These are phyloP conservation scores for Fusarium hainanense DNA, from an alignment of 2,329 filamentous ascomycete species.

Conservation along the genomic window DNA sequence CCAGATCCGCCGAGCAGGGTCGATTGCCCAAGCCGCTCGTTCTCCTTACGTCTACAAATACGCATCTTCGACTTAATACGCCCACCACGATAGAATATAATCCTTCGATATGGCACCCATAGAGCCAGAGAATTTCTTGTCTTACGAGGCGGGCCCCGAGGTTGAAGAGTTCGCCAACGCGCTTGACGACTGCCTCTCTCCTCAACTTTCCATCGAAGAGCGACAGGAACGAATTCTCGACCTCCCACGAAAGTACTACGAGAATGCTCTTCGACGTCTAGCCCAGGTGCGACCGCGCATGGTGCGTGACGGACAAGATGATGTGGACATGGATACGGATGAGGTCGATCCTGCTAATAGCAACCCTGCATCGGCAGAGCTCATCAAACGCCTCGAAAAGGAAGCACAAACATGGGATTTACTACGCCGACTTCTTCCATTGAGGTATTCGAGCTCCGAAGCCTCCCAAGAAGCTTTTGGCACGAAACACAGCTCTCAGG, in stretches of 20 bases:
- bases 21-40: constrained; percentile 27
- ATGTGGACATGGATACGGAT: constrained; percentile 68
- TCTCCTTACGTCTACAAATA: not conserved
- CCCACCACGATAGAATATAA: not conserved
- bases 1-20: constrained; percentile 44
- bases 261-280: constrained; percentile 58
- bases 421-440: constrained; percentile 76
- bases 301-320: constrained; percentile 53
- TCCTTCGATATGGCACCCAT: constrained; percentile 32
- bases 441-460: constrained; percentile 66
- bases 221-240: constrained; percentile 74
- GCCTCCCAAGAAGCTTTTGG: constrained; percentile 49
- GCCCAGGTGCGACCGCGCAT: constrained; percentile 48
- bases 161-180: constrained; percentile 88
- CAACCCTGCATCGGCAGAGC: constrained; percentile 42
- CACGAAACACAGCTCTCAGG: constrained; percentile 24
- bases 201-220: constrained; percentile 61
- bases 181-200: constrained; percentile 77
- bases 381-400: constrained; percentile 71
- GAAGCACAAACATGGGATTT: constrained; percentile 94
- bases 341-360: constrained; percentile 55
- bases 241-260: constrained; percentile 68
- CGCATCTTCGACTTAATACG: constrained; percentile 2
- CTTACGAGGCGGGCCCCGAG: constrained; percentile 70
- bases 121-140: constrained; percentile 15